These are phyloP conservation scores for Talaromyces verruculosus DNA, from an alignment of 2,329 filamentous ascomycete genomes.

Conservation along the genomic window DNA sequence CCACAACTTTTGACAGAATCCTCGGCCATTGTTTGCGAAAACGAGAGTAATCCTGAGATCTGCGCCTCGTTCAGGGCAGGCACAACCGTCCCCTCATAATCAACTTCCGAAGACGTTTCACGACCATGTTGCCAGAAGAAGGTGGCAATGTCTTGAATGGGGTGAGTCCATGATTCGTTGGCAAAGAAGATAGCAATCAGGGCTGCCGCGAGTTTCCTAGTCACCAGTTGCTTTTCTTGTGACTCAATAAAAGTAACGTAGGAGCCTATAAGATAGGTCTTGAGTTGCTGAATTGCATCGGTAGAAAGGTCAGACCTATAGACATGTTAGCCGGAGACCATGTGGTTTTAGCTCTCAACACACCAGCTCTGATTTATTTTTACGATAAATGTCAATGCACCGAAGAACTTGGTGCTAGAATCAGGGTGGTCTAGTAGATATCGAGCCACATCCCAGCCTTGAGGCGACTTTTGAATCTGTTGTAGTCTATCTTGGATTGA, in stretches of 20 bases:
- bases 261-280: slow-evolving; percentile 44
- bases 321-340: background rate
- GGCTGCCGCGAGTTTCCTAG: slow-evolving; percentile 50
- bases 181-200: slow-evolving; percentile 48
- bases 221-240: slow-evolving; percentile 41
- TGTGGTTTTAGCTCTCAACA: slow-evolving; percentile 24
- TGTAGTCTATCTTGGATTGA: slow-evolving; percentile 73
- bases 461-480: slow-evolving; percentile 70
- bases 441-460: slow-evolving; percentile 85
- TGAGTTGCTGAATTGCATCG: slow-evolving; percentile 35
- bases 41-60: slow-evolving; percentile 38
- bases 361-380: slow-evolving; percentile 92
- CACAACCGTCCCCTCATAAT: slow-evolving; percentile 34
- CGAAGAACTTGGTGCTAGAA: slow-evolving; percentile 84
- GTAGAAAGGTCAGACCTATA: slow-evolving; percentile 40
- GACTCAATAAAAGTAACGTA: slow-evolving; percentile 44
- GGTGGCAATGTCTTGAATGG: slow-evolving; percentile 38
- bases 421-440: slow-evolving; percentile 67
- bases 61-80: slow-evolving; percentile 40
- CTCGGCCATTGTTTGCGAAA: slow-evolving; percentile 44
- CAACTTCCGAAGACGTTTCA: slow-evolving; percentile 32
- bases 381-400: slow-evolving; percentile 85
- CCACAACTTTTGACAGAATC: slow-evolving; percentile 34
- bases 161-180: slow-evolving; percentile 40
- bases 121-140: slow-evolving; percentile 42